These are phyloP conservation scores for Hericium coralloides DNA, from an alignment of 768 basidiomycete species.

Conservation along the genomic window DNA sequence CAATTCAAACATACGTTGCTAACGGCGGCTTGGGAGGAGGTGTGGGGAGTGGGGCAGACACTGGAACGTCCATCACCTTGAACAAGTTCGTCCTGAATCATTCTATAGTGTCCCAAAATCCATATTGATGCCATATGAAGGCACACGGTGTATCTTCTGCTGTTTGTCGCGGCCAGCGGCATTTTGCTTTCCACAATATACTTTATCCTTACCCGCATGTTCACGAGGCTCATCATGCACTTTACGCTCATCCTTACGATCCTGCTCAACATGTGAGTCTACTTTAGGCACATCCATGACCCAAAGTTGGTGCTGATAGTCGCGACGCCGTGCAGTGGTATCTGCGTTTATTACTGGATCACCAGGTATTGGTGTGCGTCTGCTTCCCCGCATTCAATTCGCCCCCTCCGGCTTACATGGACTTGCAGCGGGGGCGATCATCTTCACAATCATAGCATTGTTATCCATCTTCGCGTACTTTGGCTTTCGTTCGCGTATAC, in stretches of 20 bases:
- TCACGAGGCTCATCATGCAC: slow-evolving; percentile 73
- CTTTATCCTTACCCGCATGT: slow-evolving; percentile 60
- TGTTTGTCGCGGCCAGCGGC: slow-evolving; percentile 62
- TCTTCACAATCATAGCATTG: slow-evolving; percentile 74
- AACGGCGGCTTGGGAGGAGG: slow-evolving; percentile 67
- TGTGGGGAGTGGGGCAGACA: slow-evolving; percentile 37
- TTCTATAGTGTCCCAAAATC: neutral
- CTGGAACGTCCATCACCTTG: slow-evolving; percentile 52
- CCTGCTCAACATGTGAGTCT: slow-evolving; percentile 50
- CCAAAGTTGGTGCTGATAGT: neutral
- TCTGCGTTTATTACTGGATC: slow-evolving; percentile 70
- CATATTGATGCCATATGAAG: slow-evolving; percentile 24
- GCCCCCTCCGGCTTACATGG: neutral
- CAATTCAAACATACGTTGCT: slow-evolving; percentile 51
- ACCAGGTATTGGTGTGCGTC: slow-evolving; percentile 58
- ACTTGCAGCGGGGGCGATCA: slow-evolving; percentile 63
- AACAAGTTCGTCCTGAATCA: slow-evolving; percentile 41
- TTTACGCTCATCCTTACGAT: slow-evolving; percentile 60
- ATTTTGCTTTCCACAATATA: slow-evolving; percentile 58
- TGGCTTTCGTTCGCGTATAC: slow-evolving; percentile 65
- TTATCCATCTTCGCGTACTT: slow-evolving; percentile 70
- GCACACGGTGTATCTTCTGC: slow-evolving; percentile 67
- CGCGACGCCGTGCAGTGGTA: slow-evolving; percentile 36
- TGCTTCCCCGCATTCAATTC: neutral
- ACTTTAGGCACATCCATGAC: neutral